Evolutionary conservation across 1,284 basidiomycete genomes (phyloP).

Genomic region (Tausonia pullulans): DNA sequence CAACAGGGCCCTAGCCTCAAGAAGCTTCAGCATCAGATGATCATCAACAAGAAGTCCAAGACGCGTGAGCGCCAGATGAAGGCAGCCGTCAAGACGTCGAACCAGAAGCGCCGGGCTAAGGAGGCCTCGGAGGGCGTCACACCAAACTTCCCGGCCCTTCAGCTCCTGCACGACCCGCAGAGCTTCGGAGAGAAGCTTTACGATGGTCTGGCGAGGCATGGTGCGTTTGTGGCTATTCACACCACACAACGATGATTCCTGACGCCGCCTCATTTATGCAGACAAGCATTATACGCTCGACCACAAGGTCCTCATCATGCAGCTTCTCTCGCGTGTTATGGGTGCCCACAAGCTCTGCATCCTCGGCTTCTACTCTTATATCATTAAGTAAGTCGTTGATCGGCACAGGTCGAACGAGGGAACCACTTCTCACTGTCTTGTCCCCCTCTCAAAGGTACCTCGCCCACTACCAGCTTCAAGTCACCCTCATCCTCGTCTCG

Average conservation of each 20-base stretch:
- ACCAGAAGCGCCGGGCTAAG: constrained; percentile 50
- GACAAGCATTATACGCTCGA: constrained; percentile 91
- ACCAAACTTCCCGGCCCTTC: constrained; percentile 84
- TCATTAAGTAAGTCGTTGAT: constrained; percentile 47
- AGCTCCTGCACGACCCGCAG: constrained; percentile 91
- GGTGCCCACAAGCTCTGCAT: constrained; percentile 86
- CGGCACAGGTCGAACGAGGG: no score
- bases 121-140: constrained; percentile 35
- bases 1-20: constrained; percentile 52
- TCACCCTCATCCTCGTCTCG: constrained; percentile 87
- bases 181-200: constrained; percentile 92
- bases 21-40: constrained; percentile 64
- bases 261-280: constrained; percentile 12
- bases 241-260: neutral
- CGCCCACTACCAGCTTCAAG: constrained; percentile 80
- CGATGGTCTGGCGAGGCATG: constrained; percentile 66
- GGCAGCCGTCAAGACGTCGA: constrained; percentile 39
- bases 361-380: constrained; percentile 93
- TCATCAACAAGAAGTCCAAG: constrained; percentile 80
- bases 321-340: constrained; percentile 91
- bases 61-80: constrained; percentile 65
- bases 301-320: constrained; percentile 96
- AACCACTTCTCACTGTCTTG: neutral
- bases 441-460: constrained; percentile 53
- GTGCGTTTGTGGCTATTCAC: constrained; percentile 22